These are phyloP conservation scores for Berkeleyomyces basicola DNA, from an alignment of 2,329 filamentous ascomycete species.

Conservation along the genomic window DNA sequence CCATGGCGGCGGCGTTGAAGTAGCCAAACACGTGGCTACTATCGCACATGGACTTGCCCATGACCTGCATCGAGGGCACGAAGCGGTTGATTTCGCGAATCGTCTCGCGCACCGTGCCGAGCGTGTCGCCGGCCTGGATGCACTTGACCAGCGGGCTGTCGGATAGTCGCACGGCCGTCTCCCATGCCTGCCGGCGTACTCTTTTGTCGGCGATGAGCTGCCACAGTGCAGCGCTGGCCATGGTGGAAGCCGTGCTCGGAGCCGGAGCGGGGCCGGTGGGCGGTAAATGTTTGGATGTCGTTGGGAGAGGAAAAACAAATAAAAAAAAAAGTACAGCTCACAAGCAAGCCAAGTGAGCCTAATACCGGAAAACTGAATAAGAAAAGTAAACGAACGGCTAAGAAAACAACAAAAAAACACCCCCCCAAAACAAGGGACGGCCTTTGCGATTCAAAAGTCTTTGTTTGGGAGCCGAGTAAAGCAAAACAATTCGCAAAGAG, in stretches of 20 bases:
- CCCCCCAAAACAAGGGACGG: too few relatives aligned
- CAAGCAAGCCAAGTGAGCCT: background rate
- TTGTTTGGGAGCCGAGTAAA: too few relatives aligned
- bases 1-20: constrained; percentile 20
- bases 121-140: constrained; percentile 12
- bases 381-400: too few relatives aligned
- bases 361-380: background rate
- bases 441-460: too few relatives aligned
- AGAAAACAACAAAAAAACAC: too few relatives aligned
- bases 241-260: constrained; percentile 11
- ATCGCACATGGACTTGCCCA: constrained; percentile 22
- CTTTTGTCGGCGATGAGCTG: constrained; percentile 12
- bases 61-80: constrained; percentile 22
- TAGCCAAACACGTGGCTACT: constrained; percentile 19
- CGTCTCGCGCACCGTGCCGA: constrained; percentile 12
- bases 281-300: too few relatives aligned
- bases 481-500: too few relatives aligned
- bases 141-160: constrained; percentile 12
- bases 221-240: constrained; percentile 13
- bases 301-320: background rate
- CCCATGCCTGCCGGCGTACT: constrained; percentile 13
- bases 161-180: constrained; percentile 10
- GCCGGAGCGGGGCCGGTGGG: background rate
- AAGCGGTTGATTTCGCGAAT: constrained; percentile 15
- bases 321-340: background rate